Evolutionary conservation across 2,329 filamentous ascomycete genomes (phyloP), one percentile per base, ranked within the genome.

Genomic region (Monosporascus sp.): DNA sequence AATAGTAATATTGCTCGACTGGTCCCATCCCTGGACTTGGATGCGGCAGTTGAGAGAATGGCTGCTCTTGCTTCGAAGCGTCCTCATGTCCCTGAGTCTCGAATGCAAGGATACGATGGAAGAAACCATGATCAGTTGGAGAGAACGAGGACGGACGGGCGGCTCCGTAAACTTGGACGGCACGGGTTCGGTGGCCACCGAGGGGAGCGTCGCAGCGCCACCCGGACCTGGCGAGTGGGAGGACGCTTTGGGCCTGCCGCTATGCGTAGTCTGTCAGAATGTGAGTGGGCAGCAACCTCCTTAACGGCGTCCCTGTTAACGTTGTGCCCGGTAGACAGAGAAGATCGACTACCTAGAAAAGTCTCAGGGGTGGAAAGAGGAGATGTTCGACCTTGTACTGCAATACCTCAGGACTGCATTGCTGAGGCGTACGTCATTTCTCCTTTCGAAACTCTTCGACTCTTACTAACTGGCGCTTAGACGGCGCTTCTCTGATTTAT

Each of bases 241-340:
- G 58, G 91, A 96, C 65, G 89, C 86, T 5, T 74, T 97, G 8
- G 92, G 92, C 0, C 73, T 99, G 52, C 91, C 91, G 0, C 76
- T 99, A 38, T 95, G 90, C 65, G 88, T 99, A 8, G 91, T 97
- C n/a, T 96, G 93, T 68, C 92, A 97, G 70, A 94, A 96, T 68
- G 91, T 92, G 70, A 72, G 83, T 71, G 50, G 46, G 63, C 62
- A 65, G 65, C 54, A 50, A 41, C 5, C 41, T 19, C 7, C 24
- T 16, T 50, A 5, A 26, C n/a, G 7, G 22, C 8, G 8, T 22
- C 45, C 1, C 6, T 7, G 22, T 53, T 68, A 45, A 68, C 54
- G 3, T 37, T 8, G 19, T 17, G 11, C 19, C 31, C 37, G 17
- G 20, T 60, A 91, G 86, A 82, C 91, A 16, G 90, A 96, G 71